A percentile compares a stretch with the other conserved stretches of the same genome.
phyloP scores from a whole-genome alignment of 1,139 yeast genomes.

The Zygosaccharomyces pseudobailii region DNA sequence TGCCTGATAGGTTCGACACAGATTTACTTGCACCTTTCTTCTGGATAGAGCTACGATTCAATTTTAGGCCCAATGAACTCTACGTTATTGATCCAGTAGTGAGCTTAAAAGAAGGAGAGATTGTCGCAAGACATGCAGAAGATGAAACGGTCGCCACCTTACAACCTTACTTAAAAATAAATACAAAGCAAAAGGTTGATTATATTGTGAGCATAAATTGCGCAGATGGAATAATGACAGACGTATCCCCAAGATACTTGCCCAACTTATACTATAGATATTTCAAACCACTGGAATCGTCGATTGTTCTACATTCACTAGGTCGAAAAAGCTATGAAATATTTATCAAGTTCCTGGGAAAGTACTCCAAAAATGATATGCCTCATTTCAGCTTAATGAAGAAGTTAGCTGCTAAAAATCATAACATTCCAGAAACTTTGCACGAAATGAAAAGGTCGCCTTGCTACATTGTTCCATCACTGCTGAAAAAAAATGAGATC shows the following conservation, averaged over 20 bases:
- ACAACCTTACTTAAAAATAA: slow-evolving; percentile 9
- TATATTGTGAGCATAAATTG: slow-evolving; percentile 19
- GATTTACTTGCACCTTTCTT: slow-evolving; percentile 25
- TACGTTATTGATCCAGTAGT: slow-evolving; percentile 27
- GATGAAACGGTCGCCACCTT: slow-evolving; percentile 14
- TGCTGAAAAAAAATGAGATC: slow-evolving; percentile 15
- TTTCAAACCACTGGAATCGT: slow-evolving; percentile 10
- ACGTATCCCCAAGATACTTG: slow-evolving; percentile 26
- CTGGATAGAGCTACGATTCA: slow-evolving; percentile 23
- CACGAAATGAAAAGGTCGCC: slow-evolving; percentile 16
- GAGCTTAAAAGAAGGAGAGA: slow-evolving; percentile 15
- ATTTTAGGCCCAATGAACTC: slow-evolving; percentile 3
- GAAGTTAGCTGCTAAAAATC: slow-evolving; percentile 13
- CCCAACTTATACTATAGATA: slow-evolving; percentile 20
- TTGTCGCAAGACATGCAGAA: slow-evolving; percentile 13
- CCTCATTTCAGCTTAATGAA: slow-evolving; percentile 7
- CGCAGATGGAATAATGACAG: slow-evolving; percentile 10
- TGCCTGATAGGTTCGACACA: slow-evolving; percentile 24
- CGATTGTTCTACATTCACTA: slow-evolving; percentile 7
- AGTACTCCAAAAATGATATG: neutral
- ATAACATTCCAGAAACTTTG: slow-evolving; percentile 12
- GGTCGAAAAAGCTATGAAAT: slow-evolving; percentile 11
- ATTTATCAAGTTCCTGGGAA: neutral
- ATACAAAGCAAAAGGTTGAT: slow-evolving; percentile 16
- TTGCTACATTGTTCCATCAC: slow-evolving; percentile 15